Evolutionary conservation across 139 green algal genomes (phyloP).

Genomic region (Micromonas commoda): DNA sequence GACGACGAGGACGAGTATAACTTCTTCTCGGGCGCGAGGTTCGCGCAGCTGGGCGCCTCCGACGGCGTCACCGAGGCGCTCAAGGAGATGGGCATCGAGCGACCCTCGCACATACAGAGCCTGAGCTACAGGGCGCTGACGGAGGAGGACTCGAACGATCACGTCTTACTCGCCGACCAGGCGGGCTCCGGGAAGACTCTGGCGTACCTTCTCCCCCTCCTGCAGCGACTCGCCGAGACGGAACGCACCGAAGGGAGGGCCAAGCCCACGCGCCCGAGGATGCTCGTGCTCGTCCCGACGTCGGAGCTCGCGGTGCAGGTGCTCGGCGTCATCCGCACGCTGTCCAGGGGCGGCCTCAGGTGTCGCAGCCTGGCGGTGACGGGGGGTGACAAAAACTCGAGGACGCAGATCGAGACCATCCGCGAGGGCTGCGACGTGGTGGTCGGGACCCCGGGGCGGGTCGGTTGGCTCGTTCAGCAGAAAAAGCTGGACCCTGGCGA

Average conservation of each 20-base stretch:
- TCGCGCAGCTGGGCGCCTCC: background rate
- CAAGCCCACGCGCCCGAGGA: background rate
- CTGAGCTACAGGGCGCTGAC: background rate
- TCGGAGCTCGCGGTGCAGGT: constrained; percentile 41
- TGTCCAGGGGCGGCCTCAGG: constrained; percentile 34
- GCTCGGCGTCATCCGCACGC: constrained; percentile 40
- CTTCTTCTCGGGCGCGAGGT: constrained; percentile 14
- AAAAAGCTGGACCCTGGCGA: constrained; percentile 48
- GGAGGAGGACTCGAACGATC: constrained; percentile 31
- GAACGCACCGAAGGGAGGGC: background rate
- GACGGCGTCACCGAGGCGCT: constrained; percentile 1
- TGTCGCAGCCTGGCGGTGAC: constrained; percentile 52
- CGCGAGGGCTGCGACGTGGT: constrained; percentile 67
- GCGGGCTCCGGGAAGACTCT: constrained; percentile 86
- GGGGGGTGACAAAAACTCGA: constrained; percentile 48
- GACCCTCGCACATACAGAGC: constrained; percentile 69
- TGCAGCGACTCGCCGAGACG: constrained; percentile 43
- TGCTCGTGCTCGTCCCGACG: constrained; percentile 21
- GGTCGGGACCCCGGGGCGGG: constrained; percentile 65
- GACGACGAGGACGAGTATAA: constrained; percentile 21
- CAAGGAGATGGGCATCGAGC: constrained; percentile 47
- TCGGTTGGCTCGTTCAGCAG: constrained; percentile 49
- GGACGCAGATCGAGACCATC: constrained; percentile 60
- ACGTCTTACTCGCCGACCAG: constrained; percentile 54
- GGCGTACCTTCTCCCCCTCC: constrained; percentile 73